Percentiles rank a stretch among this genome's conserved stretches.
These are phyloP conservation scores for Sarocladium strictum DNA, from an alignment of 2,329 filamentous ascomycete species.

Conservation along the genomic window DNA sequence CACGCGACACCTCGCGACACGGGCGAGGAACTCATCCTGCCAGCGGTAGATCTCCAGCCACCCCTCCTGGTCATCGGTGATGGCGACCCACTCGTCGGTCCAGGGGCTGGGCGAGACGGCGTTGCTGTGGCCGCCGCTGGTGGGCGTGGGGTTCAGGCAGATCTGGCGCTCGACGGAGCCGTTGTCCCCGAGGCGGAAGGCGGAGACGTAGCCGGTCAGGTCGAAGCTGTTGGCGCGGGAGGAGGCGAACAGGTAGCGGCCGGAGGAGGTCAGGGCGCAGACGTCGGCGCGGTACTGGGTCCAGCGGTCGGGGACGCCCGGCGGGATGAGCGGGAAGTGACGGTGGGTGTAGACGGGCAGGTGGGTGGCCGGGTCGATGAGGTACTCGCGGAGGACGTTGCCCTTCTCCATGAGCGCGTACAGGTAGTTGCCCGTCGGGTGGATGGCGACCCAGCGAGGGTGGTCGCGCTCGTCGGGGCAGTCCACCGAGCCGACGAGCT, in stretches of 20 bases:
- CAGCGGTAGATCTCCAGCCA: conserved; percentile 85
- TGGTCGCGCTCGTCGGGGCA: conserved; percentile 69
- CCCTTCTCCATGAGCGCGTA: conserved; percentile 89
- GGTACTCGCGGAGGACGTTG: conserved; percentile 76
- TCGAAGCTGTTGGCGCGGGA: conserved; percentile 71
- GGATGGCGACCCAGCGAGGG: conserved; percentile 83
- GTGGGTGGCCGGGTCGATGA: conserved; percentile 67
- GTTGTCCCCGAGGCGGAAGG: conserved; percentile 62
- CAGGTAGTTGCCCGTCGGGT: conserved; percentile 69
- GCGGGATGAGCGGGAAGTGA: conserved; percentile 72
- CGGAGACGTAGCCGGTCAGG: conserved; percentile 76
- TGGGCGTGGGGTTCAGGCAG: conserved; percentile 76
- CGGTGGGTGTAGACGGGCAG: conserved; percentile 74
- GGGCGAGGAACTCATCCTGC: conserved; percentile 71
- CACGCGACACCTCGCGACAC: conserved; percentile 71
- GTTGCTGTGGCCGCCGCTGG: conserved; percentile 82
- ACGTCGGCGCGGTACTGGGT: conserved; percentile 80
- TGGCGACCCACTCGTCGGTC: conserved; percentile 82
- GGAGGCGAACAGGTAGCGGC: conserved; percentile 75
- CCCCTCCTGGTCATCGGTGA: conserved; percentile 83
- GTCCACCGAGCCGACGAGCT: conserved; percentile 65
- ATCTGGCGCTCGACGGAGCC: conserved; percentile 74
- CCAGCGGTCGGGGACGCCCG: conserved; percentile 51
- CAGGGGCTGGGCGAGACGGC: conserved; percentile 80
- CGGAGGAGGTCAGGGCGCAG: conserved; percentile 63